A percentile compares a stretch with the other conserved stretches of the same genome.
Evolutionary conservation across 805 yeast species (phyloP).

Genomic region (Ogataea trehalophila): DNA sequence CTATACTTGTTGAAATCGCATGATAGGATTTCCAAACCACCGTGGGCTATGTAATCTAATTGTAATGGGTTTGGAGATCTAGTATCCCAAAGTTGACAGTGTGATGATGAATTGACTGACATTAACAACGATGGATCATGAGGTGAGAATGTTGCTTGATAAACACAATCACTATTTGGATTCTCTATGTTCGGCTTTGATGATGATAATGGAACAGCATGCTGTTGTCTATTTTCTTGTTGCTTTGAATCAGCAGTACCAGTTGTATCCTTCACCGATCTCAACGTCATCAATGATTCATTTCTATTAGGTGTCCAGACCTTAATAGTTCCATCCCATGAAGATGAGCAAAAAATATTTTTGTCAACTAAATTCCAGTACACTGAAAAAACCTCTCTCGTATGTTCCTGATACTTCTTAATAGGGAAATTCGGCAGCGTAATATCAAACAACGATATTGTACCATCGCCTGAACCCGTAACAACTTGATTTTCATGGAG

Average conservation of each 20-base stretch:
- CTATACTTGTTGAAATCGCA: conserved; percentile 92
- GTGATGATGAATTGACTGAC: conserved; percentile 71
- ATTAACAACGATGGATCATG: conserved; percentile 69
- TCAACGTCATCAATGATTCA: conserved; percentile 53
- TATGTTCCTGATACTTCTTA: conserved; percentile 71
- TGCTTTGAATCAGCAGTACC: conserved; percentile 8
- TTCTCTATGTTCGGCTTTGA: conserved; percentile 30
- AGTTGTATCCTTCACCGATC: conserved; percentile 28
- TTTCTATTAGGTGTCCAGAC: conserved; percentile 66
- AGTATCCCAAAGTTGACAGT: conserved; percentile 76
- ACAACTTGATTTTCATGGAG: conserved; percentile 79
- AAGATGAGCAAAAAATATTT: conserved; percentile 62
- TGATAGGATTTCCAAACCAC: conserved; percentile 73
- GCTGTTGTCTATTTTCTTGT: neutral
- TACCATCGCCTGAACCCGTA: conserved; percentile 87
- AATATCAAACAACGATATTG: conserved; percentile 75
- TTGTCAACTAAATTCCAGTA: conserved; percentile 39
- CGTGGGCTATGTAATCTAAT: conserved; percentile 63
- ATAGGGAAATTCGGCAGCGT: conserved; percentile 66
- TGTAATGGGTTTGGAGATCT: conserved; percentile 61
- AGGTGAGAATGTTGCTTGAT: conserved; percentile 78
- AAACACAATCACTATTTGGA: conserved; percentile 55
- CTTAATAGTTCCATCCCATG: conserved; percentile 91
- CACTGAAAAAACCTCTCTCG: conserved; percentile 35
- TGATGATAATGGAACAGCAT: conserved; percentile 32